Evolutionary conservation across 345 rosid species (phyloP).

Genomic region (Brassica nigra): DNA sequence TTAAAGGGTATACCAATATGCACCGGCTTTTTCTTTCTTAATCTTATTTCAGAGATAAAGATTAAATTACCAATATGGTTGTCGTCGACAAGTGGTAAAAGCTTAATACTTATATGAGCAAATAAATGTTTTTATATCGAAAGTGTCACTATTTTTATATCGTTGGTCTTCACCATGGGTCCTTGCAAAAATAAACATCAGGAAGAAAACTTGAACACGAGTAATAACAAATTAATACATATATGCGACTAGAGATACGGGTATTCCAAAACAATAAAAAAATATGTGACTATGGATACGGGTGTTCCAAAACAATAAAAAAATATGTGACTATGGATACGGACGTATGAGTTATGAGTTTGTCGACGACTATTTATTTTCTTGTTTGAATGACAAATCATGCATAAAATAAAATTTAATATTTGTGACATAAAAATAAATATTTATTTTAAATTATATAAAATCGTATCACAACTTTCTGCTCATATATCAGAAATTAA

Average conservation of each 20-base stretch:
- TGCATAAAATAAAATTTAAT: background rate
- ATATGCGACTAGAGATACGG: too few species aligned
- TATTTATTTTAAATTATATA: background rate
- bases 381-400: background rate
- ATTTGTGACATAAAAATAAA: background rate
- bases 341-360: background rate
- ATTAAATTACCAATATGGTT: background rate
- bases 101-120: background rate
- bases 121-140: background rate
- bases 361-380: background rate
- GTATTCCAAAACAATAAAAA: too few species aligned
- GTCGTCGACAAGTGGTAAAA: constrained; percentile 2
- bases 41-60: constrained; percentile 2
- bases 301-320: background rate
- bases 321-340: background rate
- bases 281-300: background rate
- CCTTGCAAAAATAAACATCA: background rate
- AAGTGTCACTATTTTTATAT: background rate
- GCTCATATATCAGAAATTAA: background rate
- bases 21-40: constrained; percentile 13
- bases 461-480: background rate
- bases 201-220: constrained; percentile 1
- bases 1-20: background rate
- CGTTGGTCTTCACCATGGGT: background rate
- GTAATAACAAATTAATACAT: background rate